Evolutionary conservation across 176 grass and related monocot genomes (phyloP), one percentile per base, ranked within the genome.

Genomic region (Stipa capillata): DNA sequence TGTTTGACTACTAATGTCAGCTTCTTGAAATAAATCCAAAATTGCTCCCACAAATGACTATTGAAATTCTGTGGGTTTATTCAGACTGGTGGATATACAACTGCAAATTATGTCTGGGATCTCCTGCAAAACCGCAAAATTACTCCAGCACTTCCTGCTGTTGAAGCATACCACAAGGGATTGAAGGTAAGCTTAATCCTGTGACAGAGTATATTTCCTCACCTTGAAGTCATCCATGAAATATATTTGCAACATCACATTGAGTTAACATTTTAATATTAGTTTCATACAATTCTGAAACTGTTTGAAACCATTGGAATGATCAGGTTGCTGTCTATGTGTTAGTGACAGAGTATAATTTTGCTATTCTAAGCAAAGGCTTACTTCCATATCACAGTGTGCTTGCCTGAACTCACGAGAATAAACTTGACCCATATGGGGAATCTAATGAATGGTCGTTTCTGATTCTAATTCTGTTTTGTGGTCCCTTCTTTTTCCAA

Each of bases 71-170:
- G 12, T n/a, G 17, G 32, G n/a, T 82, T 76, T 81, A 15, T 83
- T 66, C 87, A 99, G 96, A 73, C 57, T 83, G 96, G 96, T 84
- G 96, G 92, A 82, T 99, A 93, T 87, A 94, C 89, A 7, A 93
- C 60, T 43, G 96, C 96, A 33, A 99, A 99, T 82, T 95, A 94
- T 76, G 11, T 99, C 21, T 99, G 92, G 96, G 96, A 99, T 79
- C 70, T 95, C 27, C 60, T 92, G 83, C 92, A 91, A 91, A 99
- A 69, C 86, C 92, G 90, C 21, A 94, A 71, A 3, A 75, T 95
- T 48, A 74, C 33, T 73, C 90, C 90, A 67, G 13, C 65, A 39
- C 78, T 95, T 89, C 84, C 86, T 89, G 96, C 96, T 62, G 90
- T 99, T 47, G 86, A 93, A 76, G 88, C 92, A 84, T 95, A 99